A percentile compares a stretch with the other conserved stretches of the same genome.
phyloP scores from a whole-genome alignment of 2,329 filamentous ascomycete genomes.

The Westerdykella aurantiaca region DNA sequence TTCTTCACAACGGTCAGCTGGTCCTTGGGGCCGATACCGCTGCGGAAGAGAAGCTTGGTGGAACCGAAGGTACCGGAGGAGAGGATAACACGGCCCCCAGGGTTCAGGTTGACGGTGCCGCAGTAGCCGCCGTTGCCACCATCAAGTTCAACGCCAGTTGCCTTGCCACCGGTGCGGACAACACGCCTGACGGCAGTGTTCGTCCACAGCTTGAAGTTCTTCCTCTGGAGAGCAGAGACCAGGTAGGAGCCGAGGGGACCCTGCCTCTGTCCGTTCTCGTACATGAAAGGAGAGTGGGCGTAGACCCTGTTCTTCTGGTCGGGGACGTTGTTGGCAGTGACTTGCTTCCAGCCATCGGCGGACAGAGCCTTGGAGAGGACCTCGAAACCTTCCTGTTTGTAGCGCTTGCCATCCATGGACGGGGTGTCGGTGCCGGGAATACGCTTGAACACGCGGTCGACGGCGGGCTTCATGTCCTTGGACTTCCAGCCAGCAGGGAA shows the following conservation, averaged over 20 bases:
- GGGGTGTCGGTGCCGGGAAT: conserved; percentile 65
- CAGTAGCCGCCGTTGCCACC: conserved; percentile 55
- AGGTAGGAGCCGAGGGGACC: conserved; percentile 69
- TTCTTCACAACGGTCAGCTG: conserved; percentile 43
- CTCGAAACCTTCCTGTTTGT: conserved; percentile 62
- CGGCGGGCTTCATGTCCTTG: conserved; percentile 54
- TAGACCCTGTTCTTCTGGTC: conserved; percentile 61
- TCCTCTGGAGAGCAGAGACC: conserved; percentile 52
- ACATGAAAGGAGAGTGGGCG: conserved; percentile 63
- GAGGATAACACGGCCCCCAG: conserved; percentile 59
- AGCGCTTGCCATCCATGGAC: conserved; percentile 60
- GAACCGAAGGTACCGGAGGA: conserved; percentile 66
- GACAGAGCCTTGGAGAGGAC: conserved; percentile 56
- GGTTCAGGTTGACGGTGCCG: conserved; percentile 56
- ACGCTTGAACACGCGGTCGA: conserved; percentile 59
- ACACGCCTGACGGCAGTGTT: conserved; percentile 63
- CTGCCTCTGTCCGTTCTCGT: conserved; percentile 58
- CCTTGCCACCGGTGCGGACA: conserved; percentile 55
- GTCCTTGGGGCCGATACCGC: conserved; percentile 59
- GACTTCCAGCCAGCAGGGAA: conserved; percentile 69
- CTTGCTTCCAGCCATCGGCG: conserved; percentile 56
- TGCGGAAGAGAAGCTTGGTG: conserved; percentile 62
- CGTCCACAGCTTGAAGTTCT: conserved; percentile 62
- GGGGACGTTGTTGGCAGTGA: conserved; percentile 56
- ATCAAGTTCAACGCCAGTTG: conserved; percentile 65